Evolutionary conservation across 1,284 basidiomycete species (phyloP).

Genomic region (Apiotrichum akiyoshidainum): DNA sequence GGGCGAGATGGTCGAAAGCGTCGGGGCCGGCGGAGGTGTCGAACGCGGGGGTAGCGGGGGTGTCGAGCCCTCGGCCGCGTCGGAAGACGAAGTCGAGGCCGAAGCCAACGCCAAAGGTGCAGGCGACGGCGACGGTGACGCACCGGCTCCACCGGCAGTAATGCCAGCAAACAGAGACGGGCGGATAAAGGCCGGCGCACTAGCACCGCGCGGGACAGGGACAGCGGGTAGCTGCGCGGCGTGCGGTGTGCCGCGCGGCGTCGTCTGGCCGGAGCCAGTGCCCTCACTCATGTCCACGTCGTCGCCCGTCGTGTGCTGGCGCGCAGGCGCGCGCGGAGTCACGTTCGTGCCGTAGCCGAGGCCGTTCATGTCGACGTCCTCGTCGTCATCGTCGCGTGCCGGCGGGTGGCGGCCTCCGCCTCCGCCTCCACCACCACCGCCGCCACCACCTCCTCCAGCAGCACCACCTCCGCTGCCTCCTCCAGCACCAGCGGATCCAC

Average conservation of each 20-base stretch:
- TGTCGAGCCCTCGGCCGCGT: background rate
- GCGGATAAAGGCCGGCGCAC: background rate
- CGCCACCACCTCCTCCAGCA: conserved; percentile 15
- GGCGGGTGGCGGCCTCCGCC: conserved; percentile 11
- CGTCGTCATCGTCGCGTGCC: conserved; percentile 9
- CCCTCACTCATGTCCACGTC: background rate
- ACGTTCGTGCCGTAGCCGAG: conserved; percentile 4
- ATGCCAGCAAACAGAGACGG: too few relatives aligned
- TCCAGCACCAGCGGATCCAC: conserved; percentile 4
- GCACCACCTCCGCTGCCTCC: conserved; percentile 11
- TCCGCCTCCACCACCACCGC: conserved; percentile 19
- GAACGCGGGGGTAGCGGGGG: background rate
- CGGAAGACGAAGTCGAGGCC: too few relatives aligned
- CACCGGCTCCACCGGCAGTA: too few relatives aligned
- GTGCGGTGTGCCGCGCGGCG: background rate
- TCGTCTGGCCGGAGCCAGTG: background rate
- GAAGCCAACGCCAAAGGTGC: too few relatives aligned
- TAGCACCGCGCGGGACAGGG: background rate
- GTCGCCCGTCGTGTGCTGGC: background rate
- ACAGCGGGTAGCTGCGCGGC: too few relatives aligned
- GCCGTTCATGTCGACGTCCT: conserved; percentile 18
- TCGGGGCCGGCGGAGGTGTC: background rate
- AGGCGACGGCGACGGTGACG: background rate
- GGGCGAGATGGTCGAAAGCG: background rate
- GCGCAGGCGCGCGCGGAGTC: conserved; percentile 5